Evolutionary conservation across 495 filamentous ascomycete species (phyloP), one percentile per base, ranked within the genome.

Genomic region (Platismatia glauca): DNA sequence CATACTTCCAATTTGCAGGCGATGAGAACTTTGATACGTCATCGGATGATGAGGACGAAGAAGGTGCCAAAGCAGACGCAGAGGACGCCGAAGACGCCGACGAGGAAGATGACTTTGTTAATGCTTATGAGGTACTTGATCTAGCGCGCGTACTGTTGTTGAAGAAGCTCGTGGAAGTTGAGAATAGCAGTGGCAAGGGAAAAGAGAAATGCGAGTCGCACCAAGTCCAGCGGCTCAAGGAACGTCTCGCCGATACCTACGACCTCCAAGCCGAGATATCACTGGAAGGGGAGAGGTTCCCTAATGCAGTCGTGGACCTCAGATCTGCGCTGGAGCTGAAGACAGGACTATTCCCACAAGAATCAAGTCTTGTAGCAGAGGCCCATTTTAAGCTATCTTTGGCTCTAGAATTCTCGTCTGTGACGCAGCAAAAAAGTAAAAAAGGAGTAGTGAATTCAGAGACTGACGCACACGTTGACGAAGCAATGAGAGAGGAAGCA

Each of bases 321-420:
- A 84, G 81, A 69, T 84, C 86, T 8, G 82, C 89, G 8, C 81
- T 99, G 12, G 80, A 79, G 52, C 80, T 95, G 53, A 91, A 94
- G 73, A 71, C 88, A 61, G 77, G 83, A 18, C 80, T 97, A 16
- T 93, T 88, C 70, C 81, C 90, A 2, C 74, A 83, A 56, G 88
- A 94, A 56, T 92, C 90, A 44, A 85, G 87, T 59, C 79, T 92
- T 24, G 79, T 97, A 59, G 91, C 92, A 37, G 94, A 99, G 79
- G 93, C 89, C 43, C 89, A 97, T 72, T 97, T 86, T 77, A 97
- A 96, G 72, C 84, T 97, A 52, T 96, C 95, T 3, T 84, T 99
- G 48, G 95, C 94, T 1, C 83, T 97, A 24, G 94, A 99, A 72
- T 97, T 97, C 66, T 86, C 88, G 16, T 90, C 90, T 0, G 82